phyloP scores from a whole-genome alignment of 208 protist genomes.

The Trypanosoma mega region DNA sequence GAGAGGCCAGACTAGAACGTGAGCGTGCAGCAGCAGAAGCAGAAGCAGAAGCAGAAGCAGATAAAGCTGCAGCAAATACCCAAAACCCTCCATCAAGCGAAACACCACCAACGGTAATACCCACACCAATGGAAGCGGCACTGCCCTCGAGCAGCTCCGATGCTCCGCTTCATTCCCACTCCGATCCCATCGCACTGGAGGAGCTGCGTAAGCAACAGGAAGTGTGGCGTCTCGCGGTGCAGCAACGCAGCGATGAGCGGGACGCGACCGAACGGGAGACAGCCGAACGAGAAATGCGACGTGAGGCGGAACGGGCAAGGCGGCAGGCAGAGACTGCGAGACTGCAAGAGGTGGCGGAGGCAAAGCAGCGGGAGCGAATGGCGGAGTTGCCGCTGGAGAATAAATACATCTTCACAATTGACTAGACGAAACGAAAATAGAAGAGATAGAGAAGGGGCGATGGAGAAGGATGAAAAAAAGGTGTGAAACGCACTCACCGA shows the following conservation, averaged over 20 bases:
- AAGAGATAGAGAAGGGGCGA: not conserved
- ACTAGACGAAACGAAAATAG: constrained; percentile 34
- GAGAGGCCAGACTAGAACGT: constrained; percentile 38
- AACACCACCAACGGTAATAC: too few species aligned
- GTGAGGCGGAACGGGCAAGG: constrained; percentile 25
- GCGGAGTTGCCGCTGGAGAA: constrained; percentile 64
- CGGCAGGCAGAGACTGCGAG: constrained; percentile 37
- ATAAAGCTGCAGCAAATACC: not conserved
- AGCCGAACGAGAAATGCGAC: constrained; percentile 19
- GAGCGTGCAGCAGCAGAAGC: constrained; percentile 27
- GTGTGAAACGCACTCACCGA: too few species aligned
- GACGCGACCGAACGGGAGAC: constrained; percentile 30
- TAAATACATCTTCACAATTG: constrained; percentile 82
- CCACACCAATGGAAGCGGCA: too few species aligned
- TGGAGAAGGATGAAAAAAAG: not conserved
- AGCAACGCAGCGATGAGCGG: constrained; percentile 37
- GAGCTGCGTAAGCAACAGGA: constrained; percentile 55
- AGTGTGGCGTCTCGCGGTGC: constrained; percentile 54
- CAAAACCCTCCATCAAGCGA: not conserved
- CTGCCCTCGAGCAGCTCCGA: too few species aligned
- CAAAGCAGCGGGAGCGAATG: constrained; percentile 39
- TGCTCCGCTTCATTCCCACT: too few species aligned
- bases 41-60: constrained; percentile 1
- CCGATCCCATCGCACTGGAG: constrained; percentile 16
- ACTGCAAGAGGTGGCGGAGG: constrained; percentile 45